These are phyloP conservation scores for Avena insularis DNA, from an alignment of 176 grass and related monocot species.

Conservation along the genomic window DNA sequence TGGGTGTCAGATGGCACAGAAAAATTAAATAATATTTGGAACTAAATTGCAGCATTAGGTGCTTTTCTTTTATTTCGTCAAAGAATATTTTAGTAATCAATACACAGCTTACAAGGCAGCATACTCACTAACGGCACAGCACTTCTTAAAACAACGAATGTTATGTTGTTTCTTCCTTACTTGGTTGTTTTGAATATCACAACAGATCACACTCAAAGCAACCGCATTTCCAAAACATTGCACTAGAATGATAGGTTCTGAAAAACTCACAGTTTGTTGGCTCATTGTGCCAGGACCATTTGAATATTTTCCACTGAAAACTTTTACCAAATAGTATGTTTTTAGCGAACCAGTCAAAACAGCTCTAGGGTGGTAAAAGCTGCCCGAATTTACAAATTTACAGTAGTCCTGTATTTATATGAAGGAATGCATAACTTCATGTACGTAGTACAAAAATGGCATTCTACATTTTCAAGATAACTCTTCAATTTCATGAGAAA, in stretches of 20 bases:
- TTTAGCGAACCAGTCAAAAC: not conserved
- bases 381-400: constrained; percentile 14
- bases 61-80: constrained; percentile 7
- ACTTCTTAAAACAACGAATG: not conserved
- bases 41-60: not conserved
- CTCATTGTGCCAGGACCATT: constrained; percentile 11
- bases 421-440: not conserved
- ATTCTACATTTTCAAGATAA: constrained; percentile 12
- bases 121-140: constrained; percentile 23
- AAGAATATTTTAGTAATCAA: not conserved
- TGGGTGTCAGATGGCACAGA: no score
- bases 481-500: not conserved
- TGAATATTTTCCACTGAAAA: constrained; percentile 13
- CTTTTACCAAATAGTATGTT: constrained; percentile 19
- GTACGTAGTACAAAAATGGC: not conserved
- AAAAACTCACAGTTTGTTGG: not conserved
- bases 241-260: not conserved
- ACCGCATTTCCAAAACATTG: constrained; percentile 5
- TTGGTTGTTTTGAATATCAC: constrained; percentile 14
- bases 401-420: not conserved
- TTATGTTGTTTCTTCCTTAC: not conserved
- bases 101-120: constrained; percentile 6
- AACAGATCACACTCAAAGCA: constrained; percentile 20
- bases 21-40: not conserved
- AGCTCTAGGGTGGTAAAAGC: constrained; percentile 3